Evolutionary conservation across 495 filamentous ascomycete species (phyloP).

Genomic region (Xylaria scruposa): DNA sequence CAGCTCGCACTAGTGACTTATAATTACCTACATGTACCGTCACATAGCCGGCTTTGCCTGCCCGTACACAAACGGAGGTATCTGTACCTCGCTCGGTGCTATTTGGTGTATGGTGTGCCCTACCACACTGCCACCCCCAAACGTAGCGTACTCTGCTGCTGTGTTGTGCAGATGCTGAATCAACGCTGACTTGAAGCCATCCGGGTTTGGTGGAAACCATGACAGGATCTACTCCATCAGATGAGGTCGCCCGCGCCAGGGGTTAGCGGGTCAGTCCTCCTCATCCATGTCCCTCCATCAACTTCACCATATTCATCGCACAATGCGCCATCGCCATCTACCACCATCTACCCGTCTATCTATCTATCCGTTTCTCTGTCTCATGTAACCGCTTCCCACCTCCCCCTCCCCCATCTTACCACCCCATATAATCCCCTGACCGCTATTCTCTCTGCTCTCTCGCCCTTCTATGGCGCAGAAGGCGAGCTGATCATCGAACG

Average conservation of each 20-base stretch:
- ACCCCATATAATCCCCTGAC: conserved; percentile 15
- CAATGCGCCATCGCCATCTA: conserved; percentile 22
- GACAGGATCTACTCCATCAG: conserved; percentile 16
- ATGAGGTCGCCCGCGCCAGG: conserved; percentile 20
- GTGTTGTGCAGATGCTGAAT: conserved; percentile 3
- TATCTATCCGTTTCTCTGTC: not conserved
- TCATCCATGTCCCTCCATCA: conserved; percentile 14
- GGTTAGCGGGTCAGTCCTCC: not conserved
- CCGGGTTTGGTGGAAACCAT: conserved; percentile 15
- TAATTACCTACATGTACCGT: not conserved
- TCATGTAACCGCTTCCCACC: conserved; percentile 10
- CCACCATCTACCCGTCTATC: not conserved
- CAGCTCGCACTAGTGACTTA: conserved; percentile 11
- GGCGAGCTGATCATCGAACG: not conserved
- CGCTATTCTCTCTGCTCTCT: conserved; percentile 3
- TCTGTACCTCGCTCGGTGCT: not conserved
- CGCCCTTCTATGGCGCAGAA: not conserved
- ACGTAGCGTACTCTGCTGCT: not conserved
- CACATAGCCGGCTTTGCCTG: not conserved
- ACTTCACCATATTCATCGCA: conserved; percentile 18
- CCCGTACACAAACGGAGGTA: not conserved
- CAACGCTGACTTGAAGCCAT: conserved; percentile 10
- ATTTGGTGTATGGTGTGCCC: not conserved
- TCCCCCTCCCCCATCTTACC: conserved; percentile 10
- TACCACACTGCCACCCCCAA: conserved; percentile 7